Evolutionary conservation across 2,329 filamentous ascomycete genomes (phyloP), one percentile per base, ranked within the genome.

Genomic region (Escovopsis weberi): DNA sequence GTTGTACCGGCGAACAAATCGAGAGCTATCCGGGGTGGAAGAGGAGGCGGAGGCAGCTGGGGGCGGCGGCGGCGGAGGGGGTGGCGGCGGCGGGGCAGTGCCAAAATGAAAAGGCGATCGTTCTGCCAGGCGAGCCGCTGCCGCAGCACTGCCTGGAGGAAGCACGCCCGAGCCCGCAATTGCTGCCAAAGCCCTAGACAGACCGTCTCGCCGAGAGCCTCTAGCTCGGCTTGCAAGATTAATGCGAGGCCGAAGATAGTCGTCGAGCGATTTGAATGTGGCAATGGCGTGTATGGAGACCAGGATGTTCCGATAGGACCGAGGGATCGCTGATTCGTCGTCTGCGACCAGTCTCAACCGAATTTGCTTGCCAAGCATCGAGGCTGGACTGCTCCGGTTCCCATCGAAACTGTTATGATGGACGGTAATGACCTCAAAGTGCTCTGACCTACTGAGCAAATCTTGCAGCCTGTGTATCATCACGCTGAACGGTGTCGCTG

Each of bases 251-350:
- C 91, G 80, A 37, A 98, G 70, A 59, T 96, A 98, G 58, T 98
- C 91, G 56, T 96, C 91, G 23, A 98, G 67, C 0, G 89, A 85
- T 60, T 95, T 96, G 68, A 98, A 96, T 0, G 88, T 96, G 2
- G 91, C 89, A 55, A 98, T 96, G 12, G 91, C 91, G 59, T 98
- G 91, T 44, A 98, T 98, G 0, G 87, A 94, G 1, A 98, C 91
- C 82, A 95, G 95, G 48, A 98, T 93, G 51, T 89, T 94, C 19
- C 85, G 77, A 57, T 94, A 96, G 0, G 82, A 72, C 33, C 80
- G 74, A 15, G 91, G 91, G 46, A 98, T 91, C 39, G 91, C 85
- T 1, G 87, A 89, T 38, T 88, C 82, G 1, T 93, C 88, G 51
- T 94, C 88, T 2, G 91, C 89, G 33, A 88, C 75, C 32, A 98